Percentiles rank a stretch among this genome's conserved stretches.
phyloP scores from a whole-genome alignment of 345 rosid genomes.

The Schrenkiella parvula region DNA sequence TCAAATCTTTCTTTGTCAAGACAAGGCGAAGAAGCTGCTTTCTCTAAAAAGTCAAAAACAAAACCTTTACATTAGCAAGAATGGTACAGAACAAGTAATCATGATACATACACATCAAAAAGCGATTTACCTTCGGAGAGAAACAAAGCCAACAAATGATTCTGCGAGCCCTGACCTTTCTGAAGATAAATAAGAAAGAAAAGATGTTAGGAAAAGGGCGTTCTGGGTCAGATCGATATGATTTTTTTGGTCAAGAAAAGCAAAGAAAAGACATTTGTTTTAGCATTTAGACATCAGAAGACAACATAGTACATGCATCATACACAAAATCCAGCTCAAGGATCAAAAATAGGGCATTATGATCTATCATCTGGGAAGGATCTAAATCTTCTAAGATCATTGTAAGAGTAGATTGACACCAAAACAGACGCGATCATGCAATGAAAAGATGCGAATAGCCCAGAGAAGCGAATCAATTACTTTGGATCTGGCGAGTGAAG shows the following conservation, averaged over 20 bases:
- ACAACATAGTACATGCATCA: neutral
- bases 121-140: conserved; percentile 50
- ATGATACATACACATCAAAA: neutral
- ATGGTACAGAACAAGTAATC: neutral
- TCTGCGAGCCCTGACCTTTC: conserved; percentile 46
- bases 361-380: neutral
- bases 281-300: neutral
- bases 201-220: neutral
- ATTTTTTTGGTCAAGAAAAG: neutral
- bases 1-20: conserved; percentile 19
- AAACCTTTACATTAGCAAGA: neutral
- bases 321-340: conserved; percentile 3
- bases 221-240: neutral
- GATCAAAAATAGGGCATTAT: neutral
- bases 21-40: conserved; percentile 35
- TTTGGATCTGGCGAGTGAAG: conserved; percentile 26
- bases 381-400: neutral
- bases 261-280: neutral
- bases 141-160: conserved; percentile 65
- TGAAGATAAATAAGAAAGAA: neutral
- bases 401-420: neutral
- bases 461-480: conserved; percentile 29
- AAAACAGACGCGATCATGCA: neutral
- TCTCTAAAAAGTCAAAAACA: conserved; percentile 30
- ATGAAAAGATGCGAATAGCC: neutral